A percentile compares a stretch with the other conserved stretches of the same genome.
Conservation (phyloP, 2,329 filamentous ascomycete genomes). For the Didymella arachidicola region DNA sequence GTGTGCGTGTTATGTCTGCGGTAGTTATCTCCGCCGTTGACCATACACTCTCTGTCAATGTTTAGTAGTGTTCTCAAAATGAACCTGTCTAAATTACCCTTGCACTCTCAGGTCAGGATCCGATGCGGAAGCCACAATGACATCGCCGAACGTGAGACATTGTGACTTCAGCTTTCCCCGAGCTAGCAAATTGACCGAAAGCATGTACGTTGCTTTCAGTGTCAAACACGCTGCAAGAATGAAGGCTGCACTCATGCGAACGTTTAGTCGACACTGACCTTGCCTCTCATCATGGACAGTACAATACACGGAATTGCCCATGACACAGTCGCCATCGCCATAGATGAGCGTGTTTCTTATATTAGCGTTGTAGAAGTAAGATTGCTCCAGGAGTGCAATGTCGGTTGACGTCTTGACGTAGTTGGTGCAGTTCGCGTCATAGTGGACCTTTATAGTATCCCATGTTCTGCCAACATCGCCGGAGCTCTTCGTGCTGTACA, state of each 20-base stretch:
- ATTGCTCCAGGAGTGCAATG: slow-evolving; percentile 16
- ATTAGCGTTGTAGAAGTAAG: neutral
- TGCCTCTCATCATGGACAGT: slow-evolving; percentile 13
- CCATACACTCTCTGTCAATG: slow-evolving; percentile 38
- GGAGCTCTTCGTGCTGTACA: slow-evolving; percentile 1
- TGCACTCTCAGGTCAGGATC: slow-evolving; percentile 39
- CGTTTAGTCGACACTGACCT: slow-evolving; percentile 37
- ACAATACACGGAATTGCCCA: slow-evolving; percentile 22
- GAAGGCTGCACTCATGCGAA: slow-evolving; percentile 43
- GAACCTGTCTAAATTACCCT: slow-evolving; percentile 17
- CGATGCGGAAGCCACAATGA: slow-evolving; percentile 41
- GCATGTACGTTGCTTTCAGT: slow-evolving; percentile 44
- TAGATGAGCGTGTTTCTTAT: slow-evolving; percentile 7
- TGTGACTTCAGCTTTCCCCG: slow-evolving; percentile 40
- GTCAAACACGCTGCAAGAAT: slow-evolving; percentile 34
- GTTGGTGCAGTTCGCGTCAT: slow-evolving; percentile 26
- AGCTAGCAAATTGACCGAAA: slow-evolving; percentile 33
- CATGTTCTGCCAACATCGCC: slow-evolving; percentile 18
- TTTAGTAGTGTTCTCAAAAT: neutral
- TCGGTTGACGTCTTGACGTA: slow-evolving; percentile 23
- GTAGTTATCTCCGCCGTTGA: slow-evolving; percentile 41
- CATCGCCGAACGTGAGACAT: slow-evolving; percentile 43
- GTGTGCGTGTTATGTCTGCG: slow-evolving; percentile 33
- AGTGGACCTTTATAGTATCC: slow-evolving; percentile 27
- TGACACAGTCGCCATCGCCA: slow-evolving; percentile 24